Conservation (phyloP, 2,329 filamentous ascomycete species). For the Cordyceps farinosa region DNA sequence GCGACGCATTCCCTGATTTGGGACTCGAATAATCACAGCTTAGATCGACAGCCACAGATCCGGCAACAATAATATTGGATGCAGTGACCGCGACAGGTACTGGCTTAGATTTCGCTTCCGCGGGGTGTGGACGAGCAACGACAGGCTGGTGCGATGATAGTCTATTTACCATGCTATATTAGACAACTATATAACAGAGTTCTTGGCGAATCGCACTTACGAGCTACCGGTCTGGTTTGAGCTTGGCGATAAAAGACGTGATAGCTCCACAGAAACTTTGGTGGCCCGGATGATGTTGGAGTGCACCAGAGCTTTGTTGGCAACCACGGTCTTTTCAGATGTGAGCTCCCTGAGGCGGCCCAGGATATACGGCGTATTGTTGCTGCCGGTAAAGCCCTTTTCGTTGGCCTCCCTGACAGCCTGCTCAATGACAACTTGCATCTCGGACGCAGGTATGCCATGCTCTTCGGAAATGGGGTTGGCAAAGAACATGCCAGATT, state of each 20-base stretch:
- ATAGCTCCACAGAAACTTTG: slow-evolving; percentile 52
- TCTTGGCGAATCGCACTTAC: slow-evolving; percentile 34
- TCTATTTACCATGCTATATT: slow-evolving; percentile 34
- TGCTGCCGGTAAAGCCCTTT: slow-evolving; percentile 65
- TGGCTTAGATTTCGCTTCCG: not conserved
- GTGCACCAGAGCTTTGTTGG: slow-evolving; percentile 64
- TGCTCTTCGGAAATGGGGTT: slow-evolving; percentile 75
- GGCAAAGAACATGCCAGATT: slow-evolving; percentile 80
- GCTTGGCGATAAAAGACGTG: slow-evolving; percentile 38
- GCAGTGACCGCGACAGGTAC: not conserved
- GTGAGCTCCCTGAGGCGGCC: slow-evolving; percentile 76
- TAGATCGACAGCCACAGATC: slow-evolving; percentile 84
- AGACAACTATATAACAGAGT: slow-evolving; percentile 28
- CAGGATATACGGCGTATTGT: slow-evolving; percentile 83
- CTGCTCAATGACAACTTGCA: slow-evolving; percentile 64
- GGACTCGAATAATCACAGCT: slow-evolving; percentile 67
- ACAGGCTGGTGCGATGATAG: not conserved
- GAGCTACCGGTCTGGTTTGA: slow-evolving; percentile 29
- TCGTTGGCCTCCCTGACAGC: slow-evolving; percentile 63
- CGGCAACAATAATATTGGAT: slow-evolving; percentile 67
- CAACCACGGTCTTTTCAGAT: slow-evolving; percentile 63
- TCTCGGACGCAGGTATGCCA: slow-evolving; percentile 67
- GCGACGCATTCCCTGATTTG: slow-evolving; percentile 31
- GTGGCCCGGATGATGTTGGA: slow-evolving; percentile 54
- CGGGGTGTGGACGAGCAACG: not conserved